Evolutionary conservation across 768 basidiomycete genomes (phyloP).

Genomic region (Suillus discolor): DNA sequence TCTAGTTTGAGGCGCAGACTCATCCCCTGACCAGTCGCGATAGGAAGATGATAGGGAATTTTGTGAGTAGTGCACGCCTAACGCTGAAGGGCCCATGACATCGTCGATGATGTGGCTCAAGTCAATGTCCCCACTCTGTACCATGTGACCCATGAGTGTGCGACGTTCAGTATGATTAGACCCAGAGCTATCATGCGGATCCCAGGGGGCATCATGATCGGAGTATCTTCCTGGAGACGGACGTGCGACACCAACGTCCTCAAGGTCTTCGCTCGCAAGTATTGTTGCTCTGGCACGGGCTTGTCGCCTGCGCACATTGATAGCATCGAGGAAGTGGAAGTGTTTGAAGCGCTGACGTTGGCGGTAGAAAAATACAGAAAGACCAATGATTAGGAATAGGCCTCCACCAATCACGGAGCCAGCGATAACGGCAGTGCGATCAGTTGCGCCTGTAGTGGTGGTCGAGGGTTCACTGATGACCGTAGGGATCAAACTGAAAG

Average conservation of each 20-base stretch:
- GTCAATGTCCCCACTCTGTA: constrained; percentile 21
- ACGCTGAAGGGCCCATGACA: constrained; percentile 45
- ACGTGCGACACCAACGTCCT: constrained; percentile 13
- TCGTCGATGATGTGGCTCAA: constrained; percentile 47
- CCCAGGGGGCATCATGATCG: constrained; percentile 27
- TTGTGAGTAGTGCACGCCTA: constrained; percentile 22
- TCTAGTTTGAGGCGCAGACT: constrained; percentile 20
- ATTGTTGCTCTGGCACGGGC: constrained; percentile 22
- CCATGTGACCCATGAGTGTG: constrained; percentile 25
- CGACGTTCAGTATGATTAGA: constrained; percentile 17
- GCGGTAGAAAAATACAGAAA: constrained; percentile 40
- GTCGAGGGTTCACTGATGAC: constrained; percentile 16
- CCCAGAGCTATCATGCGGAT: constrained; percentile 7
- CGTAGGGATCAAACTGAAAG: constrained; percentile 16
- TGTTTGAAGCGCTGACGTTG: constrained; percentile 39
- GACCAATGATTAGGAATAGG: constrained; percentile 36
- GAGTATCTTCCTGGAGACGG: constrained; percentile 18
- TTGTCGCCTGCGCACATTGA: constrained; percentile 25
- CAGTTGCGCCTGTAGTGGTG: constrained; percentile 7
- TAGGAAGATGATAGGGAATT: constrained; percentile 27
- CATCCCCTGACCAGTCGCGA: constrained; percentile 13
- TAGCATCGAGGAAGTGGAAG: constrained; percentile 31
- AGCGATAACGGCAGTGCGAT: constrained; percentile 44
- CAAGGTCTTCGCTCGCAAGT: constrained; percentile 29
- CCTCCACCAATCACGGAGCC: constrained; percentile 42